These are phyloP conservation scores for Agaricus subrufescens DNA, from an alignment of 768 basidiomycete species.

Conservation along the genomic window DNA sequence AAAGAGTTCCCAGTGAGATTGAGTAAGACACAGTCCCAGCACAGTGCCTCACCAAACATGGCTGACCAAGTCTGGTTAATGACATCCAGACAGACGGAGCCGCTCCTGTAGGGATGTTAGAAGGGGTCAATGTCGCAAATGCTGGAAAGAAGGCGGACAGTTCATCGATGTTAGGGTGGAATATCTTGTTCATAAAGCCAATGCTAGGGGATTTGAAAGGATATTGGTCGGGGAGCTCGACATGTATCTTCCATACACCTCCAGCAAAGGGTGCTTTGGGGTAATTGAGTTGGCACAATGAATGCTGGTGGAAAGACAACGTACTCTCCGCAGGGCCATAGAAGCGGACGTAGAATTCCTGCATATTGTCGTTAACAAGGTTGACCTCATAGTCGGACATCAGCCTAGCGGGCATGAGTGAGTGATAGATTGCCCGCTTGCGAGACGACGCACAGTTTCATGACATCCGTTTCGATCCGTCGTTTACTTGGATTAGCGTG, in stretches of 20 bases:
- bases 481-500: constrained; percentile 84
- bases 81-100: constrained; percentile 96
- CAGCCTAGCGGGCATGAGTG: constrained; percentile 44
- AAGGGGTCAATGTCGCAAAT: constrained; percentile 3
- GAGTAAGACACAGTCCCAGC: not conserved
- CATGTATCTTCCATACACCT: constrained; percentile 99
- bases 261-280: constrained; percentile 88
- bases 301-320: constrained; percentile 24
- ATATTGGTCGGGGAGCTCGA: constrained; percentile 97
- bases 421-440: too few species aligned
- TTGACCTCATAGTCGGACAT: constrained; percentile 99
- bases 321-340: constrained; percentile 91
- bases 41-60: constrained; percentile 82
- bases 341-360: constrained; percentile 97
- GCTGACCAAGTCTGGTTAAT: constrained; percentile 99
- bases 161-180: constrained; percentile 99
- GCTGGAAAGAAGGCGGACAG: constrained; percentile 54
- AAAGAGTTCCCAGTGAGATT: not conserved
- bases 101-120: constrained; percentile 54
- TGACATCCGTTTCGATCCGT: constrained; percentile 97
- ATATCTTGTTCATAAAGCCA: constrained; percentile 99
- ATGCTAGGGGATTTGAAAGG: constrained; percentile 99
- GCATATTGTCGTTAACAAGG: constrained; percentile 97
- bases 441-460: constrained; percentile 77
- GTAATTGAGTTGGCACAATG: not conserved